Evolutionary conservation across 148 eudicot species (phyloP).

Genomic region (Rhododendron mucronatum): DNA sequence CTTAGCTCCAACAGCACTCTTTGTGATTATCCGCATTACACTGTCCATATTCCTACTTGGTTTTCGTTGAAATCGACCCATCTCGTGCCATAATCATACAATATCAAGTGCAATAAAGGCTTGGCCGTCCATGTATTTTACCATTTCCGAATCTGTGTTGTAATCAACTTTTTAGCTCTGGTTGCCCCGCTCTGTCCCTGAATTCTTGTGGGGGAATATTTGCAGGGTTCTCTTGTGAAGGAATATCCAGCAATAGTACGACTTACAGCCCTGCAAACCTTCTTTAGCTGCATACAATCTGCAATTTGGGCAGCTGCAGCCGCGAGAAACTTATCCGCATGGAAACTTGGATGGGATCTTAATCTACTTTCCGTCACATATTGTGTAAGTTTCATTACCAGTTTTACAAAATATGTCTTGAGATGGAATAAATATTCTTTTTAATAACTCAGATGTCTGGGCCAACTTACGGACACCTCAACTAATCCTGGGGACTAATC

Average conservation of each 20-base stretch:
- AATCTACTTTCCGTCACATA: neutral
- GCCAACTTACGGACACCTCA: no score
- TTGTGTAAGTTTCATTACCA: neutral
- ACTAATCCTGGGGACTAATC: no score
- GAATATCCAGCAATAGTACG: neutral
- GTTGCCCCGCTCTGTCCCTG: neutral
- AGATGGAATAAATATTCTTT: neutral
- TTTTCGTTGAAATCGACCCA: no score
- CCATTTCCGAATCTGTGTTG: neutral
- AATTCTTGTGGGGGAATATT: neutral
- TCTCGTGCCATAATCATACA: no score
- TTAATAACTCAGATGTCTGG: no score
- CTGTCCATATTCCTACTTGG: no score
- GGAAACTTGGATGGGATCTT: conserved; percentile 11
- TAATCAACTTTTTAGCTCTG: no score
- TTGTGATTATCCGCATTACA: no score
- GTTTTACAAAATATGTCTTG: neutral
- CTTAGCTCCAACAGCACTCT: no score
- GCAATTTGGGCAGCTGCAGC: neutral
- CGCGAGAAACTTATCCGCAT: conserved; percentile 3
- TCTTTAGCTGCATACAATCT: conserved; percentile 8
- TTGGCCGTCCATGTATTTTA: neutral
- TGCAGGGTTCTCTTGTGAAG: neutral
- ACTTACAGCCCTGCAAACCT: conserved; percentile 1
- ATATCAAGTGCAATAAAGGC: neutral